Percentiles rank a stretch among this genome's conserved stretches.
Conservation (phyloP, 2,329 filamentous ascomycete genomes). For the Leptographium radiaticola region DNA sequence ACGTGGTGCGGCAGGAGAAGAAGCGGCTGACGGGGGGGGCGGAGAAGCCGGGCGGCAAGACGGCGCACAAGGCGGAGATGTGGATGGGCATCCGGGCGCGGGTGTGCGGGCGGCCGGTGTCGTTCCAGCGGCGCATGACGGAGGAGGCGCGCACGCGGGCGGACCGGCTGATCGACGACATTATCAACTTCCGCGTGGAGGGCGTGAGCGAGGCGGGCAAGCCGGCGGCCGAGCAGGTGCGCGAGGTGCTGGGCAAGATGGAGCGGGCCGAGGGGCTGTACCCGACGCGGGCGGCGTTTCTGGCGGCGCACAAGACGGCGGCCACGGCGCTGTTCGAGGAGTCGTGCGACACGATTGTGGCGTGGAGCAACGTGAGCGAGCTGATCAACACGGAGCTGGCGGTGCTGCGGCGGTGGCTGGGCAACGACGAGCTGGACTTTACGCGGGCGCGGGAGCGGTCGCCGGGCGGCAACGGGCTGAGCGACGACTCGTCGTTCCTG, state of each 20-base stretch:
- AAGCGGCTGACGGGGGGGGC: constrained; percentile 76
- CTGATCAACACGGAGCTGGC: constrained; percentile 90
- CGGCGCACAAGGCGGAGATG: constrained; percentile 63
- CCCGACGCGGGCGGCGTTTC: constrained; percentile 64
- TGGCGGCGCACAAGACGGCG: constrained; percentile 61
- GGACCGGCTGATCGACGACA: constrained; percentile 67
- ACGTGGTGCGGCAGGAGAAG: constrained; percentile 97
- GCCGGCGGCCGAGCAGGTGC: constrained; percentile 74
- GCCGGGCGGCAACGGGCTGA: constrained; percentile 52
- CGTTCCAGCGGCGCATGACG: constrained; percentile 74
- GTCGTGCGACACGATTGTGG: constrained; percentile 76
- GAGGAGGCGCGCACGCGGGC: constrained; percentile 69
- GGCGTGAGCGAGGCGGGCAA: constrained; percentile 87
- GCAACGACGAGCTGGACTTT: constrained; percentile 91
- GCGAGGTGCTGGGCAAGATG: constrained; percentile 80
- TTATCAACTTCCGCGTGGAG: constrained; percentile 88
- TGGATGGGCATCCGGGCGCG: constrained; percentile 84
- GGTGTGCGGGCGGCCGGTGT: constrained; percentile 68
- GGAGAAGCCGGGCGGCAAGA: constrained; percentile 42
- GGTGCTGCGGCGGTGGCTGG: constrained; percentile 91
- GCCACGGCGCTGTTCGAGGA: constrained; percentile 66
- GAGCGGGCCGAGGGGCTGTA: constrained; percentile 80
- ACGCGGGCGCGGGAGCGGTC: constrained; percentile 59
- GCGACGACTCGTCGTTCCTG: constrained; percentile 85
- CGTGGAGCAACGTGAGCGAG: constrained; percentile 95